Evolutionary conservation across 306 rosid species (phyloP), one percentile per base, ranked within the genome.

Genomic region (Hylodesmum podocarpum): DNA sequence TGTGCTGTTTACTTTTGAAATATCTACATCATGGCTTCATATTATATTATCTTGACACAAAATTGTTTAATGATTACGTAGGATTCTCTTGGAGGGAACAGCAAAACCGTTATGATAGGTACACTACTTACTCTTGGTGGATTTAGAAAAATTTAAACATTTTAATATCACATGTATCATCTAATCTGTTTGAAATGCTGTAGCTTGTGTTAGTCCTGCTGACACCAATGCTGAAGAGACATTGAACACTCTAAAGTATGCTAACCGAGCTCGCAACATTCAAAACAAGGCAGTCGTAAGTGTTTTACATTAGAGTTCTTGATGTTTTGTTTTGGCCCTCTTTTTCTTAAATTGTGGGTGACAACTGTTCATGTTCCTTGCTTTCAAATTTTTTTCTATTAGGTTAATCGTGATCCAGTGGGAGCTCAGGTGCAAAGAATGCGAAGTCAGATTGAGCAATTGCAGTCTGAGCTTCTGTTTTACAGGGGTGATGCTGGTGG

Each of bases 91-190:
- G 98, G 98, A 62, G 99, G 99, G 80, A 96, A 96, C 85, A 96
- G 98, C 87, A 96, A 93, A 85, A 96, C 99, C 0, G 94, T 96
- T 67, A 96, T 96, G 99, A 96, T 96, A 83, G 98, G 99, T 96
- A 91, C 33, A 6, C 6, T 74, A 18, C 59, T 78, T 58, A 51
- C 69, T 50, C 69, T 50, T 33, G 33, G 25, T 73, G 15, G 49
- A 24, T 59, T 73, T 66, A 8, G 24, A 72, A 82, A 10, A 24
- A 57, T 72, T 28, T 25, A 15, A 37, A 8, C 54, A 40, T 72
- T 16, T 9, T 14, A 31, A 33, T 6, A 11, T 61, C 12, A 19
- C 0, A 19, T 58, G 40, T 68, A 53, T 62, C 49, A 77, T 69
- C 12, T 39, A 61, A 62, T 46, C 50, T 75, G 29, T 13, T 81